Evolutionary conservation across 805 yeast genomes (phyloP).

Genomic region (Monosporozyma aquatica): DNA sequence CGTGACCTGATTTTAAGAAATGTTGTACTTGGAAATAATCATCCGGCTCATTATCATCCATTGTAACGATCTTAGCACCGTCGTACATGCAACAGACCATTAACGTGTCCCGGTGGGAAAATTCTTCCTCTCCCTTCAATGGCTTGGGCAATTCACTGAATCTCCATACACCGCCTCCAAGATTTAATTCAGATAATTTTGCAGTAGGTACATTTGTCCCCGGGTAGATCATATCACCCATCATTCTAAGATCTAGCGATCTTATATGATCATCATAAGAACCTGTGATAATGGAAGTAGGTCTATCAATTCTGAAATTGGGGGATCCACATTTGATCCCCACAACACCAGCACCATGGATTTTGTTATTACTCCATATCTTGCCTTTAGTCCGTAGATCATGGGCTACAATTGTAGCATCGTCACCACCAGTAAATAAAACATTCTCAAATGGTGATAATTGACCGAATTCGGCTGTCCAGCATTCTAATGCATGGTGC

Average conservation of each 20-base stretch:
- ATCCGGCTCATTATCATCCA: slow-evolving; percentile 29
- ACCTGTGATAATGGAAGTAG: slow-evolving; percentile 52
- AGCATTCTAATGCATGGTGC: slow-evolving; percentile 68
- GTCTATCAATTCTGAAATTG: slow-evolving; percentile 17
- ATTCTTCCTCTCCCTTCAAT: slow-evolving; percentile 28
- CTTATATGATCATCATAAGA: slow-evolving; percentile 81
- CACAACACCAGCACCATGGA: slow-evolving; percentile 89
- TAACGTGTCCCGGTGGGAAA: slow-evolving; percentile 37
- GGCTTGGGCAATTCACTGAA: slow-evolving; percentile 42
- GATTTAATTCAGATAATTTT: slow-evolving; percentile 34
- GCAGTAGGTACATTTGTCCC: slow-evolving; percentile 46
- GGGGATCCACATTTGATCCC: slow-evolving; percentile 47
- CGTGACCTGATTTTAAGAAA: slow-evolving; percentile 57
- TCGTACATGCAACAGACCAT: slow-evolving; percentile 91
- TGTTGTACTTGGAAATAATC: slow-evolving; percentile 23
- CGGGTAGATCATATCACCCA: slow-evolving; percentile 35
- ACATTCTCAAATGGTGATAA: slow-evolving; percentile 44
- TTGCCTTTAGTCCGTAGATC: slow-evolving; percentile 42
- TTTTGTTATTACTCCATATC: slow-evolving; percentile 35
- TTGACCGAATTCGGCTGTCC: slow-evolving; percentile 74
- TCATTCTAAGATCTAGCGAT: slow-evolving; percentile 56
- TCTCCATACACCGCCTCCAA: slow-evolving; percentile 97
- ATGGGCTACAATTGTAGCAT: slow-evolving; percentile 62
- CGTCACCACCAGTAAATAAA: slow-evolving; percentile 87
- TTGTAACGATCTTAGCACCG: slow-evolving; percentile 65